phyloP scores from a whole-genome alignment of 1,284 basidiomycete genomes.

The Golubevia pallescens region DNA sequence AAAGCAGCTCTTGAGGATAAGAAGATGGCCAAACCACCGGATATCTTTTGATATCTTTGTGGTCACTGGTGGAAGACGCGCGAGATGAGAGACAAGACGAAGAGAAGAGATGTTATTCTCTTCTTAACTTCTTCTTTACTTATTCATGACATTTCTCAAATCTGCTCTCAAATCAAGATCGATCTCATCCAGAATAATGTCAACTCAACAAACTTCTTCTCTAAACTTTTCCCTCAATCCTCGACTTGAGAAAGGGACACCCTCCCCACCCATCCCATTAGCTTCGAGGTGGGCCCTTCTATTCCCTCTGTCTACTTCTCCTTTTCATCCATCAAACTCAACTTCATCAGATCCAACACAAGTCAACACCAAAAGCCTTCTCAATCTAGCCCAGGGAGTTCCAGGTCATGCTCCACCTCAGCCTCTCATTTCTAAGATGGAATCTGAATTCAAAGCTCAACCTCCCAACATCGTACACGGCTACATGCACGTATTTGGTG shows the following conservation, averaged over 20 bases:
- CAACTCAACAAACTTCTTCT: too few species aligned
- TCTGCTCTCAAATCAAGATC: too few species aligned
- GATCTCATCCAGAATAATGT: too few species aligned
- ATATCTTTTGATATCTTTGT: too few species aligned
- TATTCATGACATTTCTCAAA: too few species aligned
- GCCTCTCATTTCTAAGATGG: slow-evolving; percentile 24
- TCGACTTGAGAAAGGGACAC: neutral
- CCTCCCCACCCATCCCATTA: slow-evolving; percentile 13
- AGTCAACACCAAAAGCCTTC: slow-evolving; percentile 13
- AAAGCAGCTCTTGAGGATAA: too few species aligned
- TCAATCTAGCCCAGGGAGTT: slow-evolving; percentile 51
- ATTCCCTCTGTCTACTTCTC: slow-evolving; percentile 9
- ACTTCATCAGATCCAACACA: neutral
- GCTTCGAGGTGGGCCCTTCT: slow-evolving; percentile 10
- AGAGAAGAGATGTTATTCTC: too few species aligned
- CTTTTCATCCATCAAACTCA: neutral
- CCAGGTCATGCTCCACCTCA: slow-evolving; percentile 33
- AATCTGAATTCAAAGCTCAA: slow-evolving; percentile 17
- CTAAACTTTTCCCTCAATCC: neutral
- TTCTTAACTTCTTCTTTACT: too few species aligned
- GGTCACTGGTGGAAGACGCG: too few species aligned
- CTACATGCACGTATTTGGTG: slow-evolving; percentile 69
- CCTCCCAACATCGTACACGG: slow-evolving; percentile 19
- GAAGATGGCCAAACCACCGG: too few species aligned
- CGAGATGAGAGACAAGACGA: too few species aligned